Conservation (phyloP, 495 filamentous ascomycete genomes). For the Friedmanniomyces simplex region DNA sequence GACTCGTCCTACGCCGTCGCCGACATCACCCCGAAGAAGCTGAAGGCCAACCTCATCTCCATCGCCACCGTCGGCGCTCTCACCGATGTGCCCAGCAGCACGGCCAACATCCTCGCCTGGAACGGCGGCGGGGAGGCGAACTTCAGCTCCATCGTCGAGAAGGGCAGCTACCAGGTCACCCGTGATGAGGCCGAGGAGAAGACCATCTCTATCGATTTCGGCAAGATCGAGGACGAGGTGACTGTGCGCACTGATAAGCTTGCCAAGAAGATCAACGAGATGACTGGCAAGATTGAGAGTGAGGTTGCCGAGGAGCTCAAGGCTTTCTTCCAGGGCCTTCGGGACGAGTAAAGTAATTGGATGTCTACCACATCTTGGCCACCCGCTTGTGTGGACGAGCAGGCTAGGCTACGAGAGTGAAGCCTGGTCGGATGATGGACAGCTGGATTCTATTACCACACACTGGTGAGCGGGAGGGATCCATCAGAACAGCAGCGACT, state of each 20-base stretch:
- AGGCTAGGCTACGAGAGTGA: too few relatives aligned
- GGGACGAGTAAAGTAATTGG: neutral
- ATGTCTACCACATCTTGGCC: neutral
- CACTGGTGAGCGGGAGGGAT: too few relatives aligned
- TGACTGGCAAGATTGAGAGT: slow-evolving; percentile 25
- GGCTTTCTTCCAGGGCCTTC: slow-evolving; percentile 8
- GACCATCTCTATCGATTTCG: slow-evolving; percentile 23
- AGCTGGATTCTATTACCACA: too few relatives aligned
- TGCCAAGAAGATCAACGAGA: slow-evolving; percentile 16
- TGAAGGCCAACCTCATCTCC: slow-evolving; percentile 78
- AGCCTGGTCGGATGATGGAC: too few relatives aligned
- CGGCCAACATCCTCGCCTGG: slow-evolving; percentile 89
- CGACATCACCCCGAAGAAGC: slow-evolving; percentile 81
- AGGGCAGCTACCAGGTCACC: slow-evolving; percentile 44
- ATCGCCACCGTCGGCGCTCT: slow-evolving; percentile 75
- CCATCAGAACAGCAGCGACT: too few relatives aligned
- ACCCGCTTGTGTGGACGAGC: neutral
- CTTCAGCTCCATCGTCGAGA: slow-evolving; percentile 71
- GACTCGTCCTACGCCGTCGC: slow-evolving; percentile 85
- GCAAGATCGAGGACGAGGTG: slow-evolving; percentile 19
- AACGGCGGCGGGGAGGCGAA: slow-evolving; percentile 94
- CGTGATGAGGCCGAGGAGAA: slow-evolving; percentile 12
- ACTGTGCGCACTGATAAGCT: slow-evolving; percentile 14
- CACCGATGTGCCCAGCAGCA: slow-evolving; percentile 72
- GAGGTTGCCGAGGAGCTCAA: slow-evolving; percentile 54